These are phyloP conservation scores for Yamadazyma spencermartinsiae DNA, from an alignment of 1,139 yeast species.

Conservation along the genomic window DNA sequence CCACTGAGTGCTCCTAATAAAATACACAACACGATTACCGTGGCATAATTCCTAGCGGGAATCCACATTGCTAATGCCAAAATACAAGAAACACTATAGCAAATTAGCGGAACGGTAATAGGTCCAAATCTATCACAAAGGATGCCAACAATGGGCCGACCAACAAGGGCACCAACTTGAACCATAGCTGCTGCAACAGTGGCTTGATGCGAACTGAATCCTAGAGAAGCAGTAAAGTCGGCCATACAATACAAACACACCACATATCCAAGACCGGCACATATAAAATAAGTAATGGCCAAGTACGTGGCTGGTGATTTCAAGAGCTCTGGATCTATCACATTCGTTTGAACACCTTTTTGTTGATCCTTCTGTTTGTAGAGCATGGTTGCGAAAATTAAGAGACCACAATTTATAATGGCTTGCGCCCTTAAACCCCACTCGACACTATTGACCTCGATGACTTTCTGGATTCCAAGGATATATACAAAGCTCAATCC, in stretches of 20 bases:
- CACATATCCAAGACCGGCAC: constrained; percentile 41
- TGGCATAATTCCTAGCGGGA: constrained; percentile 54
- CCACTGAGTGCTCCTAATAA: constrained; percentile 20
- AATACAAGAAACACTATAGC: constrained; percentile 35
- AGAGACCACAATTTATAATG: constrained; percentile 27
- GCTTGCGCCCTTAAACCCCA: constrained; percentile 46
- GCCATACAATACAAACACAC: constrained; percentile 36
- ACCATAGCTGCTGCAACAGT: constrained; percentile 54
- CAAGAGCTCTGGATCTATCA: constrained; percentile 9
- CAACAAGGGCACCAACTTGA: constrained; percentile 39
- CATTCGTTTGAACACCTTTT: constrained; percentile 20
- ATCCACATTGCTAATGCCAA: constrained; percentile 59
- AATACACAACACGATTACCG: constrained; percentile 30
- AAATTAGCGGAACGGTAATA: constrained; percentile 38
- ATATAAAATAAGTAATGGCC: constrained; percentile 26
- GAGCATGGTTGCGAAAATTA: constrained; percentile 25
- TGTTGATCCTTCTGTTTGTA: constrained; percentile 12
- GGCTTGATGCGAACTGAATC: constrained; percentile 32
- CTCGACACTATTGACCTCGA: constrained; percentile 22
- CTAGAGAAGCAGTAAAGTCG: constrained; percentile 30
- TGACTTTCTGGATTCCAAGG: constrained; percentile 30
- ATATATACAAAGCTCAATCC: constrained; percentile 31
- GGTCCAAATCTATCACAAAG: constrained; percentile 49
- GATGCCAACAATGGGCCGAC: constrained; percentile 49
- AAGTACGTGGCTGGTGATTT: constrained; percentile 27